Evolutionary conservation across 495 filamentous ascomycete species (phyloP).

Genomic region (Penicillium samsonianum): DNA sequence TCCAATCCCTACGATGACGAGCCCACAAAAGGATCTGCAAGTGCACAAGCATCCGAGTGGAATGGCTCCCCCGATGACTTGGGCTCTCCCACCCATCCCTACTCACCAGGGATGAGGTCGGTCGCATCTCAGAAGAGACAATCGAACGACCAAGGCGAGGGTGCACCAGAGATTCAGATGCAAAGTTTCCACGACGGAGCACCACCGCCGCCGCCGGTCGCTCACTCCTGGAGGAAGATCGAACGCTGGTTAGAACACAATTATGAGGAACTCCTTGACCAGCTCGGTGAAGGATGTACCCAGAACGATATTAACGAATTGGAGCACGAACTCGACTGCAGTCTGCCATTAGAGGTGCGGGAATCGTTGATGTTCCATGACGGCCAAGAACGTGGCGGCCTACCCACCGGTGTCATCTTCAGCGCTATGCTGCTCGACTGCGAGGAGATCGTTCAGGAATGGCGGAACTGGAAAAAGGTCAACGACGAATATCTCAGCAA

Average conservation of each 20-base stretch:
- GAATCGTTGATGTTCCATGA: constrained; percentile 91
- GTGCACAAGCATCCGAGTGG: constrained; percentile 56
- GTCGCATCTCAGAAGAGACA: constrained; percentile 58
- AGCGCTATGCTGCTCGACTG: constrained; percentile 94
- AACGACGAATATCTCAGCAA: constrained; percentile 80
- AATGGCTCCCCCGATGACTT: constrained; percentile 60
- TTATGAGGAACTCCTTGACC: constrained; percentile 91
- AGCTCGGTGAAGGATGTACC: constrained; percentile 87
- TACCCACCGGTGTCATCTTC: constrained; percentile 91
- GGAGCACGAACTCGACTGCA: constrained; percentile 94
- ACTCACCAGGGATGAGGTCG: constrained; percentile 89
- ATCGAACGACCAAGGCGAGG: constrained; percentile 59
- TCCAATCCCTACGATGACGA: constrained; percentile 75
- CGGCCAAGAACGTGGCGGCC: constrained; percentile 90
- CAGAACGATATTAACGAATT: constrained; percentile 95
- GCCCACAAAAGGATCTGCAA: constrained; percentile 54
- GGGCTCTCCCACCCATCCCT: constrained; percentile 62
- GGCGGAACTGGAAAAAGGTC: constrained; percentile 92
- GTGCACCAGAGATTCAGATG: constrained; percentile 87
- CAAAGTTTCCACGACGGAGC: constrained; percentile 92
- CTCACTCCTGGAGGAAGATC: constrained; percentile 90
- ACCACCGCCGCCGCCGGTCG: constrained; percentile 83
- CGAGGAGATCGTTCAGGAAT: constrained; percentile 97
- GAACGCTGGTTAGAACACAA: constrained; percentile 92
- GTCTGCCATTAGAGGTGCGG: constrained; percentile 87